Evolutionary conservation across 2,329 filamentous ascomycete species (phyloP).

Genomic region (Elsinoe perseae): DNA sequence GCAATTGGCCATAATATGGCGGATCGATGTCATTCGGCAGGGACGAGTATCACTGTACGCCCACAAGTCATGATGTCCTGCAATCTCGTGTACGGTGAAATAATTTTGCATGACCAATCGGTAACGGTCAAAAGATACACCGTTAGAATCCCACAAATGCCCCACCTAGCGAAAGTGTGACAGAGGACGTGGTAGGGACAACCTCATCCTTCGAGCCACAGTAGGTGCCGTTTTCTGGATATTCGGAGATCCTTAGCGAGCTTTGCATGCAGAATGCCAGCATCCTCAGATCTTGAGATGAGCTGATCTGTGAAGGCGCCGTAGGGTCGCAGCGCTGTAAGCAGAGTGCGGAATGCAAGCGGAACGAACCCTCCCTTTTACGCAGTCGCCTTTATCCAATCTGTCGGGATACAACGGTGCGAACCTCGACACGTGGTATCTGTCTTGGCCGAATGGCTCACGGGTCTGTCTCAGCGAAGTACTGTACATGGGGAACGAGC

Average conservation of each 20-base stretch:
- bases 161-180: background rate
- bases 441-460: slow-evolving; percentile 1
- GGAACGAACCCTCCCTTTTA: background rate
- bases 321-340: no score
- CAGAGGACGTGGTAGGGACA: background rate
- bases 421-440: slow-evolving; percentile 7
- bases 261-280: background rate
- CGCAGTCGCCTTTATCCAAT: background rate
- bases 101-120: slow-evolving; percentile 11
- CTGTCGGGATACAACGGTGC: slow-evolving; percentile 4
- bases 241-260: background rate
- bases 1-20: no score
- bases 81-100: background rate
- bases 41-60: no score
- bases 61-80: background rate
- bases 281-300: no score
- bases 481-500: background rate
- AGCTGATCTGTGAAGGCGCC: no score
- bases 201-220: background rate
- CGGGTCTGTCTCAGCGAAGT: background rate
- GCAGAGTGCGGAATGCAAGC: background rate
- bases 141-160: slow-evolving; percentile 2
- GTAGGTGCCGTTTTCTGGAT: background rate
- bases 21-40: no score
- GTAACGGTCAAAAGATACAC: background rate